phyloP scores from a whole-genome alignment of 78 protist genomes.

The Reticulomyxa filosa region DNA sequence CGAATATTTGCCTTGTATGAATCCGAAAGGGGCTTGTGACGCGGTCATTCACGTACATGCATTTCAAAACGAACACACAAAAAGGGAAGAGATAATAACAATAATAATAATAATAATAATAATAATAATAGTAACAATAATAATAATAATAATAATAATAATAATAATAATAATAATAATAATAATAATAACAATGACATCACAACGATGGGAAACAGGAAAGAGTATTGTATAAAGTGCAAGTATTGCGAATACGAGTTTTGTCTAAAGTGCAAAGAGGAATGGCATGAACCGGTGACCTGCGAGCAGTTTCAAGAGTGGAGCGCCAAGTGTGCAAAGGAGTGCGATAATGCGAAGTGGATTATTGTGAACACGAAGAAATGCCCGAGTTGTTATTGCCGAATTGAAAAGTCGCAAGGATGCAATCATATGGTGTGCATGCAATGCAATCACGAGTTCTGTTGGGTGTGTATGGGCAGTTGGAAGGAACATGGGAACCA shows the following conservation, averaged over 20 bases:
- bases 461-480: conserved; percentile 53
- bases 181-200: too few species aligned
- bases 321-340: conserved; percentile 34
- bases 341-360: conserved; percentile 57
- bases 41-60: too few species aligned
- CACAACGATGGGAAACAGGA: too few species aligned
- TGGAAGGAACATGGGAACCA: conserved; percentile 42
- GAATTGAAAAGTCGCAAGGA: conserved; percentile 53
- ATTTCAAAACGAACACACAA: too few species aligned
- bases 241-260: conserved; percentile 33
- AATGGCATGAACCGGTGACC: conserved; percentile 23
- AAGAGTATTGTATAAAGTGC: too few species aligned
- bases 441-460: conserved; percentile 39
- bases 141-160: too few species aligned
- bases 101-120: too few species aligned
- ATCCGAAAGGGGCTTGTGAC: too few species aligned
- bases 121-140: too few species aligned
- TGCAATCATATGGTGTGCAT: conserved; percentile 62
- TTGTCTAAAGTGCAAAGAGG: conserved; percentile 38
- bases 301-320: conserved; percentile 23
- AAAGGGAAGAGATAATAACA: too few species aligned
- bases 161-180: too few species aligned
- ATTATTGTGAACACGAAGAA: conserved; percentile 39
- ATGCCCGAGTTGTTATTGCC: conserved; percentile 48
- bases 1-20: conserved; percentile 25